Conservation (phyloP, 164 flowering plant species). For the Taxillus chinensis region DNA sequence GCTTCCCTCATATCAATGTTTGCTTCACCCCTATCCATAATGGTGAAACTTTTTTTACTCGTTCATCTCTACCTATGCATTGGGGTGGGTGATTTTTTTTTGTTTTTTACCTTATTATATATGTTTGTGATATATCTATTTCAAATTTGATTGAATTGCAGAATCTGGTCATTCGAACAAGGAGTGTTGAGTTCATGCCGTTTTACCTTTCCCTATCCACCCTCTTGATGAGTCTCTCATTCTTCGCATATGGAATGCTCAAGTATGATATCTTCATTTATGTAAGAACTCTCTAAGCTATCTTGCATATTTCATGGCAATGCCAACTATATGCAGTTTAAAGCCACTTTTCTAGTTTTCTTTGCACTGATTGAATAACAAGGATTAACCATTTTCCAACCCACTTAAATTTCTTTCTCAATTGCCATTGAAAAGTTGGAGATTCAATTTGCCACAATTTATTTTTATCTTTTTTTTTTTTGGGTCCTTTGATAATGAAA, state of each 20-base stretch:
- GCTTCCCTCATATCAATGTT: slow-evolving; percentile 76
- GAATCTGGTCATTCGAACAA: slow-evolving; percentile 51
- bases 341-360: too few relatives aligned
- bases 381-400: too few relatives aligned
- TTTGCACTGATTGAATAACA: too few relatives aligned
- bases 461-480: too few relatives aligned
- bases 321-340: too few relatives aligned
- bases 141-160: slow-evolving; percentile 10
- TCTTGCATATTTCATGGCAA: too few relatives aligned
- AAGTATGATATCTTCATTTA: slow-evolving; percentile 38
- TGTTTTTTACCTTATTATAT: background rate
- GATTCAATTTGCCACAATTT: too few relatives aligned
- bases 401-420: too few relatives aligned
- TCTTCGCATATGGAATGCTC: slow-evolving; percentile 41
- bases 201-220: slow-evolving; percentile 56
- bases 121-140: background rate
- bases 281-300: slow-evolving; percentile 23
- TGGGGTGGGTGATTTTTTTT: background rate
- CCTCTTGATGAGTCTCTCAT: slow-evolving; percentile 52
- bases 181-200: slow-evolving; percentile 67
- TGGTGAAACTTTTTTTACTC: slow-evolving; percentile 29
- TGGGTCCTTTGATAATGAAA: too few relatives aligned
- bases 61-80: background rate
- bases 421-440: too few relatives aligned
- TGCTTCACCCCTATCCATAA: slow-evolving; percentile 68